Conservation (phyloP, 2,329 filamentous ascomycete species). For the Stagonosporopsis tanaceti region DNA sequence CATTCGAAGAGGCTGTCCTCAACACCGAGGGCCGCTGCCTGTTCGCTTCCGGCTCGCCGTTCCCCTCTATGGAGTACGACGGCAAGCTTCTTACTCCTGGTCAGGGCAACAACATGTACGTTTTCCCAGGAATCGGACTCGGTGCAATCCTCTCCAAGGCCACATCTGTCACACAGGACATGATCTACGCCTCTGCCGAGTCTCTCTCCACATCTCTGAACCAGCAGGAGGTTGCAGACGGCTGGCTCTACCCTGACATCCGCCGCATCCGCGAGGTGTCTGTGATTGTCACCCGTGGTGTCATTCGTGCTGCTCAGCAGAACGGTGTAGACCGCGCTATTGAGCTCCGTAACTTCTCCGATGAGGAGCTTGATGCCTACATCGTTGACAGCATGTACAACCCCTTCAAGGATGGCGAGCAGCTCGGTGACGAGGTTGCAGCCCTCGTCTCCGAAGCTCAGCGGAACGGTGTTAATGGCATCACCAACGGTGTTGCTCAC, state of each 20-base stretch:
- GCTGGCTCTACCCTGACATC: conserved; percentile 90
- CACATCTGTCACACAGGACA: conserved; percentile 85
- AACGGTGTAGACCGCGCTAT: conserved; percentile 68
- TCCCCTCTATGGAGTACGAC: conserved; percentile 68
- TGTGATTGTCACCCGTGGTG: conserved; percentile 84
- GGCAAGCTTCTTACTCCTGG: conserved; percentile 59
- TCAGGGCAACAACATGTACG: conserved; percentile 83
- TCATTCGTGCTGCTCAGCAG: conserved; percentile 89
- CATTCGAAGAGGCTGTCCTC: conserved; percentile 89
- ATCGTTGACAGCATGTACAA: conserved; percentile 61
- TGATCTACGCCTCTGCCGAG: conserved; percentile 94
- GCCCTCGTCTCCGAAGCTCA: conserved; percentile 37
- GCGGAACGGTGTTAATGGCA: conserved; percentile 36
- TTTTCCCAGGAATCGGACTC: conserved; percentile 95
- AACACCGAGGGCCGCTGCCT: conserved; percentile 91
- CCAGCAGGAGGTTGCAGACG: conserved; percentile 79
- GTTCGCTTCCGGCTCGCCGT: conserved; percentile 95
- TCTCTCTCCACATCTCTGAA: conserved; percentile 81
- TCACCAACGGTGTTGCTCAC: conserved; percentile 42
- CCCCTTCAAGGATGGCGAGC: conserved; percentile 56
- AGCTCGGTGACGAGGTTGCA: conserved; percentile 50
- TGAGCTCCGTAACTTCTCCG: conserved; percentile 70
- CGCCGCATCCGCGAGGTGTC: conserved; percentile 91
- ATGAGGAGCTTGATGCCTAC: conserved; percentile 76
- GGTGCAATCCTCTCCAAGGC: conserved; percentile 92